These are phyloP conservation scores for Aplosporella prunicola DNA, from an alignment of 2,329 filamentous ascomycete species.

Conservation along the genomic window DNA sequence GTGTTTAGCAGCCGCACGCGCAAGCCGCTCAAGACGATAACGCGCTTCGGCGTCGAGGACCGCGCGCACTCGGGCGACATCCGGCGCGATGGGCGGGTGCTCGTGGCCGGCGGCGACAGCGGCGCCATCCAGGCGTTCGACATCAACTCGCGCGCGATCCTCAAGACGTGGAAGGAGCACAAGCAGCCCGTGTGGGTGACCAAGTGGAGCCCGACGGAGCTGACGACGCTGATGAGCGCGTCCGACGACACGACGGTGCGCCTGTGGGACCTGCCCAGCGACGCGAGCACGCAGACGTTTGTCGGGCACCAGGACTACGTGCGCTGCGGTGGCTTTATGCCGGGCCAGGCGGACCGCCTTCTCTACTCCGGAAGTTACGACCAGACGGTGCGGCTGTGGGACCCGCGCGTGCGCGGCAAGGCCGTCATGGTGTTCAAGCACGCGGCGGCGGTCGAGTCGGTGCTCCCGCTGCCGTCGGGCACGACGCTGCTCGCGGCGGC, in stretches of 20 bases:
- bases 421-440: slow-evolving; percentile 90
- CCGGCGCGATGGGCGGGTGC: slow-evolving; percentile 74
- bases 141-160: slow-evolving; percentile 74
- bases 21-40: slow-evolving; percentile 88
- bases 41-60: slow-evolving; percentile 69
- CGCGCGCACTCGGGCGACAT: slow-evolving; percentile 85
- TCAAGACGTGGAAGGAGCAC: slow-evolving; percentile 92
- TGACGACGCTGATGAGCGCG: slow-evolving; percentile 78
- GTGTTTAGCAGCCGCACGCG: slow-evolving; percentile 87
- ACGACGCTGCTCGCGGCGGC: slow-evolving; percentile 79
- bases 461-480: slow-evolving; percentile 78
- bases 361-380: slow-evolving; percentile 91
- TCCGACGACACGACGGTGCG: slow-evolving; percentile 90
- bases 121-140: slow-evolving; percentile 95
- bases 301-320: slow-evolving; percentile 89
- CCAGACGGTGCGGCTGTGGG: slow-evolving; percentile 87
- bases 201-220: slow-evolving; percentile 79
- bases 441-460: slow-evolving; percentile 74
- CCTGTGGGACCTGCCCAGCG: slow-evolving; percentile 84
- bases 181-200: slow-evolving; percentile 90
- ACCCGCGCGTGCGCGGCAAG: slow-evolving; percentile 60
- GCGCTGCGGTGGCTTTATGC: slow-evolving; percentile 77
- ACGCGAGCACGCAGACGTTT: slow-evolving; percentile 67
- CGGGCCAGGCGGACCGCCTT: slow-evolving; percentile 58
- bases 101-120: slow-evolving; percentile 84